Conservation (phyloP, 2,329 filamentous ascomycete genomes). For the Thermothelomyces thermophilus region DNA sequence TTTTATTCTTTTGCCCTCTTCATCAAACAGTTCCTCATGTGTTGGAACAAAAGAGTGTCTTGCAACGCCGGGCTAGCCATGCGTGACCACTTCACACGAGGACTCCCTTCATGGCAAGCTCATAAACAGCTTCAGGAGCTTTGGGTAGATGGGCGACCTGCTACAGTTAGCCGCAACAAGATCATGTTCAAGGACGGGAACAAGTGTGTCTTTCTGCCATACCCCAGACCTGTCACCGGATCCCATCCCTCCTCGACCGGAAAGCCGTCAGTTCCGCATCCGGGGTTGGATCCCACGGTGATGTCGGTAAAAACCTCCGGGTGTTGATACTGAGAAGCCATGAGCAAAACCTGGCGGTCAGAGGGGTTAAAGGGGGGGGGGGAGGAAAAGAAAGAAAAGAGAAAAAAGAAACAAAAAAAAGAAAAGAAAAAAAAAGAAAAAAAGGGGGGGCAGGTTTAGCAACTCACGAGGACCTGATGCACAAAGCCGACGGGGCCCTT, state of each 20-base stretch:
- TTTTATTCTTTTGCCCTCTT: neutral
- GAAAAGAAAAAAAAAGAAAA: no score
- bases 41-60: no score
- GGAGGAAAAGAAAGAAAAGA: no score
- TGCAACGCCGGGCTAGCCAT: neutral
- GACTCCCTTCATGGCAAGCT: conserved; percentile 11
- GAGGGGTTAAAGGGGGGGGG: no score
- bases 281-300: conserved; percentile 33
- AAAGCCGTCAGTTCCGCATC: conserved; percentile 36
- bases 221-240: conserved; percentile 34
- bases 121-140: conserved; percentile 14
- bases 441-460: no score
- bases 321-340: conserved; percentile 21
- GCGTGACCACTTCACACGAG: neutral
- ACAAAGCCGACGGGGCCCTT: conserved; percentile 46
- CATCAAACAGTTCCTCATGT: no score
- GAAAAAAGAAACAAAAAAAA: no score
- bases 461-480: conserved; percentile 39
- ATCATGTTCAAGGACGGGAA: no score
- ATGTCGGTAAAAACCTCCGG: conserved; percentile 29
- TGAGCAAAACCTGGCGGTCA: neutral
- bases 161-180: neutral
- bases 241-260: conserved; percentile 37
- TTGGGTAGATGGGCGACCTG: conserved; percentile 16
- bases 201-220: no score